phyloP scores from a whole-genome alignment of 306 rosid species.

The Fagus crenata region DNA sequence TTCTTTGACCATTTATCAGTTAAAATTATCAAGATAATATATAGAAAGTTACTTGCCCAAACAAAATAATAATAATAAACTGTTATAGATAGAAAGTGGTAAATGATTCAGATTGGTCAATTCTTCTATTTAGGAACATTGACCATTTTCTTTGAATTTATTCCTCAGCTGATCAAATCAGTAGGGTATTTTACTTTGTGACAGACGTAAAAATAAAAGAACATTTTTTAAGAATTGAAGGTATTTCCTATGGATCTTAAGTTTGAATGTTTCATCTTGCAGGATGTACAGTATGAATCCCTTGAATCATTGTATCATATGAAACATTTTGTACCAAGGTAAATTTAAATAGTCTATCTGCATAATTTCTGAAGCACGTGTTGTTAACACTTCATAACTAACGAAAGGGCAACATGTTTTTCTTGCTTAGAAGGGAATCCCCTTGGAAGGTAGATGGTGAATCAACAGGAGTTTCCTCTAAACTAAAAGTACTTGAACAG shows the following conservation, averaged over 20 bases:
- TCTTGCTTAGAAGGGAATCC: conserved; percentile 63
- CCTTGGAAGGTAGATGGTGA: conserved; percentile 93
- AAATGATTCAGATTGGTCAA: not conserved
- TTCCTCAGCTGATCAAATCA: not conserved
- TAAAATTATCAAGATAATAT: not conserved
- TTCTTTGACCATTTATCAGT: not conserved
- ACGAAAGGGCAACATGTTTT: conserved; percentile 31
- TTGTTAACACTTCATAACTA: conserved; percentile 33
- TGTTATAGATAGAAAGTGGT: not conserved
- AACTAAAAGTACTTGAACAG: conserved; percentile 74
- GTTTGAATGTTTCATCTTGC: conserved; percentile 34
- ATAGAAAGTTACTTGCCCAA: no score
- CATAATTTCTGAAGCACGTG: conserved; percentile 19
- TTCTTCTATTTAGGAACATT: not conserved
- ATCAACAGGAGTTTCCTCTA: conserved; percentile 68
- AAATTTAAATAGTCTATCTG: conserved; percentile 21
- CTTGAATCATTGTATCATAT: conserved; percentile 54
- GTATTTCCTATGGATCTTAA: conserved; percentile 22
- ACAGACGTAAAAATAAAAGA: not conserved
- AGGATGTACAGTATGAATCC: conserved; percentile 84
- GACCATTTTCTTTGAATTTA: not conserved
- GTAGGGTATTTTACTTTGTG: conserved; percentile 2
- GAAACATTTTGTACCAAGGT: conserved; percentile 84
- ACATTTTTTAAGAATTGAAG: conserved; percentile 7
- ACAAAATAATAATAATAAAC: no score